phyloP scores from a whole-genome alignment of 2,329 filamentous ascomycete genomes.

The Alternaria brassicicola region DNA sequence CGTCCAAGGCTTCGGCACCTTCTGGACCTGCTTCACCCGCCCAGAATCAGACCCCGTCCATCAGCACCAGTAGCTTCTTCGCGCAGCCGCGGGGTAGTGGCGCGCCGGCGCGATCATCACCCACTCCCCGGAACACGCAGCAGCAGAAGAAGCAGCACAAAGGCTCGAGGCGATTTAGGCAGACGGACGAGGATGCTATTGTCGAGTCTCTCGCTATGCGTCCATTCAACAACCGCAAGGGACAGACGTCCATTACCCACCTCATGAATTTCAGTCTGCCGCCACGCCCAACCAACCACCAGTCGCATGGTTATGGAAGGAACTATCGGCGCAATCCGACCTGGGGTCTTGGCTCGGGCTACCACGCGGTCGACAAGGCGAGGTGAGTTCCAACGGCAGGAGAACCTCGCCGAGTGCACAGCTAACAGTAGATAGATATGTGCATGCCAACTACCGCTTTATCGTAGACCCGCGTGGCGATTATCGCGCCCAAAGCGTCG shows the following conservation, averaged over 20 bases:
- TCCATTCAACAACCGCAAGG: constrained; percentile 74
- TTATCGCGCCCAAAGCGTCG: constrained; percentile 79
- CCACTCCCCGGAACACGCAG: constrained; percentile 75
- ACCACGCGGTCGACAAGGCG: constrained; percentile 90
- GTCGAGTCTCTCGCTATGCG: constrained; percentile 74
- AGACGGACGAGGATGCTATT: constrained; percentile 85
- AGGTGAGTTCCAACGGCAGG: constrained; percentile 58
- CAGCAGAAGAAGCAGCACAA: constrained; percentile 81
- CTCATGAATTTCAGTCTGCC: constrained; percentile 89
- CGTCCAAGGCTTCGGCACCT: constrained; percentile 50
- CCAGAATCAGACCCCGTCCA: constrained; percentile 51
- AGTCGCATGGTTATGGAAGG: constrained; percentile 61
- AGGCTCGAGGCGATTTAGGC: constrained; percentile 73
- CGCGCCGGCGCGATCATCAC: constrained; percentile 46
- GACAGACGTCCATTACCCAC: constrained; percentile 96
- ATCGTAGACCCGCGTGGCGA: constrained; percentile 82
- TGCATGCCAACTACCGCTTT: constrained; percentile 97
- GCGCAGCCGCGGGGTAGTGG: constrained; percentile 53
- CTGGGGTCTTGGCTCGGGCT: constrained; percentile 86
- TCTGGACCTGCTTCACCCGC: constrained; percentile 51
- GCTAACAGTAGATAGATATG: constrained; percentile 61
- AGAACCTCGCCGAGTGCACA: neutral
- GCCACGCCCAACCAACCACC: constrained; percentile 69
- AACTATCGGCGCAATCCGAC: constrained; percentile 70
- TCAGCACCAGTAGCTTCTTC: constrained; percentile 52